These are phyloP conservation scores for Pisolithus marmoratus DNA, from an alignment of 768 basidiomycete species.

Conservation along the genomic window DNA sequence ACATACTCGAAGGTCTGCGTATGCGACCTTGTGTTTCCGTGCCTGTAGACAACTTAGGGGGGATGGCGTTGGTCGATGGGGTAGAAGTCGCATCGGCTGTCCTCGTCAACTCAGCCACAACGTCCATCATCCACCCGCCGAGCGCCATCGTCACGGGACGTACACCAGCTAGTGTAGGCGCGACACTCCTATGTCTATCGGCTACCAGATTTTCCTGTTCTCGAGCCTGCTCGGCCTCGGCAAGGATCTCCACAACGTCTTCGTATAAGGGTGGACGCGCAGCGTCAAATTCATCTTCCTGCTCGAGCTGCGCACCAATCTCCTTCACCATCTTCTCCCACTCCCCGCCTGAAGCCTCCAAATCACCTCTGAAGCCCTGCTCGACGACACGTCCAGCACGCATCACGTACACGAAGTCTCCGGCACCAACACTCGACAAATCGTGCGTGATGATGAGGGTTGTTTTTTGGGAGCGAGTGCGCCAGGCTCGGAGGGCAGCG, in stretches of 20 bases:
- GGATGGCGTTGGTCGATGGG: conserved; percentile 14
- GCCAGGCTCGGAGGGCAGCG: conserved; percentile 60
- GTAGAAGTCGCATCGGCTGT: conserved; percentile 11
- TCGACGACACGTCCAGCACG: conserved; percentile 75
- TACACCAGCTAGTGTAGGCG: conserved; percentile 28
- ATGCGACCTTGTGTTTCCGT: conserved; percentile 5
- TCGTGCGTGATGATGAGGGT: conserved; percentile 79
- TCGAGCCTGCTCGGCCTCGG: neutral
- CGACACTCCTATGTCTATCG: conserved; percentile 40
- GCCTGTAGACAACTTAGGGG: conserved; percentile 13
- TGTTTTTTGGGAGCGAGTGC: conserved; percentile 54
- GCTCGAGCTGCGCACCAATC: conserved; percentile 49
- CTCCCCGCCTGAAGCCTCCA: conserved; percentile 59
- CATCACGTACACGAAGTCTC: conserved; percentile 93
- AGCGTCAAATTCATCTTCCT: conserved; percentile 21
- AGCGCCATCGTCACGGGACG: conserved; percentile 48
- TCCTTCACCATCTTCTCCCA: conserved; percentile 68
- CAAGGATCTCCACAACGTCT: conserved; percentile 39
- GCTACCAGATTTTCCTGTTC: conserved; percentile 27
- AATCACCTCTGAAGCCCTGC: conserved; percentile 79
- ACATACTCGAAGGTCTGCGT: conserved; percentile 27
- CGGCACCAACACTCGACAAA: conserved; percentile 65
- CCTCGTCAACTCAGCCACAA: conserved; percentile 57
- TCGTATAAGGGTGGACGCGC: conserved; percentile 25
- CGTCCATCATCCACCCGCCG: conserved; percentile 86